Evolutionary conservation across 768 basidiomycete genomes (phyloP), one percentile per base, ranked within the genome.

Genomic region (Boletellus sp.): DNA sequence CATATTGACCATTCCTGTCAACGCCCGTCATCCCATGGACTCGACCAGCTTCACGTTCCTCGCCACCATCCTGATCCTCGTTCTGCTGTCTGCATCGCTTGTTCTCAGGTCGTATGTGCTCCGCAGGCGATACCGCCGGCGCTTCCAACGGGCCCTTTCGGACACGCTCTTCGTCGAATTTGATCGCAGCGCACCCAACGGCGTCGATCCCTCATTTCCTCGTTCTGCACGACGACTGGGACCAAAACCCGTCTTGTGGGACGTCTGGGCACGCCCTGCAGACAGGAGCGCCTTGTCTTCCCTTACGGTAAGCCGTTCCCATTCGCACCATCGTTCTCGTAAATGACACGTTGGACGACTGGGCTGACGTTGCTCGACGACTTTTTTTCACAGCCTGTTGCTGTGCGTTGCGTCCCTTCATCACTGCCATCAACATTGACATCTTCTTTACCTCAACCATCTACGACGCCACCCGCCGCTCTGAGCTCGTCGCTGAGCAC

Each of bases 31-130:
- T 20, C 17, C n/a, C 42, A 53, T 62, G 55, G 38, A 51, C 20
- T 49, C 58, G 8, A 63, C 51, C 63, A 85, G 83, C 23, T 80
- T 84, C 65, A 87, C 85, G 4, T 88, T 87, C 58, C 77, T 87
- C 33, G 83, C 85, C 20, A 87, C 85, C 4, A 76, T 88, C 22
- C 74, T 85, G 55, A 72, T 87, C 38, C 78, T 88, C 53, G 73
- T 88, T 16, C 70, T 79, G 37, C 76, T 87, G 45, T 86, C 84
- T 9, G 78, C 73, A 36, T 76, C 78, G 6, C 81, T 88, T 55
- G 75, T 87, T 47, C 68, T 83, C 41, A 78, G 87, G 38, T 83
- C 85, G 1, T 79, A 79, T 55, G 57, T 85, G 50, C 58, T 83
- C 16, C 79, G 85, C 17, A 70, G 83, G 15, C 78, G 81, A 19